A percentile compares a stretch with the other conserved stretches of the same genome.
Conservation (phyloP, 2,329 filamentous ascomycete genomes). For the Elsinoe arachidis region DNA sequence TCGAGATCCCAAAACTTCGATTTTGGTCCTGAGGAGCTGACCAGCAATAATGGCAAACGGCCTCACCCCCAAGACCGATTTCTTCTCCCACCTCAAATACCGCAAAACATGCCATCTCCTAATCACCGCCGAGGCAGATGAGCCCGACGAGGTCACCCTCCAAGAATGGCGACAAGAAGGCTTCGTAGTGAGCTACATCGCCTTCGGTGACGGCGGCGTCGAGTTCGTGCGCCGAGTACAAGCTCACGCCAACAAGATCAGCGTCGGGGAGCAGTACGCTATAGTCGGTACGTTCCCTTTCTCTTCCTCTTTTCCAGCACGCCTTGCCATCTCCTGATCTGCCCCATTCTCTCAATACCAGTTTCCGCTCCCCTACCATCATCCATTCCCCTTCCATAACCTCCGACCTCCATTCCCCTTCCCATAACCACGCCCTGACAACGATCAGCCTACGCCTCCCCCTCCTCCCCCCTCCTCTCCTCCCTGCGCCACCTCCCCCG, state of each 20-base stretch:
- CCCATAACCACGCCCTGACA: neutral
- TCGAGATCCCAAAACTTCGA: neutral
- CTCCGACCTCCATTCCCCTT: neutral
- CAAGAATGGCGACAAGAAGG: conserved; percentile 52
- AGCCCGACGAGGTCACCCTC: conserved; percentile 48
- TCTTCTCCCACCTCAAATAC: conserved; percentile 31
- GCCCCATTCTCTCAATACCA: conserved; percentile 47
- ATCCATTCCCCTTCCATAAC: conserved; percentile 40
- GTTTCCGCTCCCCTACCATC: conserved; percentile 35
- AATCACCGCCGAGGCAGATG: conserved; percentile 43
- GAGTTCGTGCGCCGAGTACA: conserved; percentile 41
- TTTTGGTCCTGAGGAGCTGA: neutral
- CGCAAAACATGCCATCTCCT: conserved; percentile 39
- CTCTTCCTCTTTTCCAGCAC: conserved; percentile 45
- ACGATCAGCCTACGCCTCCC: conserved; percentile 50
- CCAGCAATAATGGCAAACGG: neutral
- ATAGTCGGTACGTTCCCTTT: conserved; percentile 53
- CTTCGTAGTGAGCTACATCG: conserved; percentile 50
- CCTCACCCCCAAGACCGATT: conserved; percentile 15
- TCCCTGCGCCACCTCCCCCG: conserved; percentile 31
- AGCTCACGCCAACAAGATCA: conserved; percentile 47
- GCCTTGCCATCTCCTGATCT: conserved; percentile 53
- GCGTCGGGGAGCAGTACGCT: conserved; percentile 51
- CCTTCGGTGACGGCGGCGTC: conserved; percentile 42
- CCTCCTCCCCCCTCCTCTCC: conserved; percentile 48